Evolutionary conservation across 192 early-diverging fungal species (phyloP), one percentile per base, ranked within the genome.

Genomic region (Podila clonocystis): DNA sequence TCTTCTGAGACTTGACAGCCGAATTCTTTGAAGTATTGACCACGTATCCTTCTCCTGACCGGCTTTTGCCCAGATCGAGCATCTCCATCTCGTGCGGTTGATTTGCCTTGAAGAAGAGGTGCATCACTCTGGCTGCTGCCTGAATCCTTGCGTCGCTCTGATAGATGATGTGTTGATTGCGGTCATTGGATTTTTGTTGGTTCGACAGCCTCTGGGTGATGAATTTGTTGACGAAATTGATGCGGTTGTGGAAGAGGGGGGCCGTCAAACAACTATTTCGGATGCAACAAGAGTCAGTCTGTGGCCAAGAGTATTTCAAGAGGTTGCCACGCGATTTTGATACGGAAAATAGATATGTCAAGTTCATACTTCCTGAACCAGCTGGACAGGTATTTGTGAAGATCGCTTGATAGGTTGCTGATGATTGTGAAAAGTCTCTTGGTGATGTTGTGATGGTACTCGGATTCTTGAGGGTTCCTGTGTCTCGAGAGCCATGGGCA

Each of bases 121-220:
- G 92, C 97, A 98, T 97, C 30, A 96, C 90, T 26, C 94, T 86
- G 36, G 97, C 91, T 0, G 96, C 97, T 22, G 94, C 90, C 55
- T 87, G 86, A 45, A 97, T 89, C 50, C 91, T 88, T 91, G 96
- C 96, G 79, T 98, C 97, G 17, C 89, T 87, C 78, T 94, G 91
- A 77, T 98, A 96, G 50, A 79, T 83, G 49, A 69, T 75, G 15
- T 85, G 76, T 48, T 75, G 68, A 9, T 65, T 67, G 3, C 67
- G 80, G 34, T 75, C 83, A 3, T 69, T 83, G 55, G 82, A 77
- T 50, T 72, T 78, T 82, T 87, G 76, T 67, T 91, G 88, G 63
- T 93, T 91, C n/a, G 91, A 85, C 11, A 98, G 84, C 30, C 95
- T 85, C 82, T 91, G 93, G 17, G 92, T 91, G 49, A 97, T 91